phyloP scores from a whole-genome alignment of 2,329 filamentous ascomycete species.

The Colletotrichum lini region DNA sequence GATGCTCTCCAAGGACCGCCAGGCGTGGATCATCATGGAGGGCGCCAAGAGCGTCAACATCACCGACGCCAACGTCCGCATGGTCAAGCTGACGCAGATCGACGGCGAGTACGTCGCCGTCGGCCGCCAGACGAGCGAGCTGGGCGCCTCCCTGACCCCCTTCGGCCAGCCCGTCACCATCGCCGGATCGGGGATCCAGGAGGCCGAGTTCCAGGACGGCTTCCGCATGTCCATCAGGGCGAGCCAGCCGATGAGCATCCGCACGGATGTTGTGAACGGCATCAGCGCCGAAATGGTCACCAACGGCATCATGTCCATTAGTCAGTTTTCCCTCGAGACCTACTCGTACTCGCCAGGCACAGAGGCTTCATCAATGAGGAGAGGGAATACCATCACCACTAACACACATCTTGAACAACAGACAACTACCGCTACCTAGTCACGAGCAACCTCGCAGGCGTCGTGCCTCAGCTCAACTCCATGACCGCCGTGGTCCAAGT shows the following conservation, averaged over 20 bases:
- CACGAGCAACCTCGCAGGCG: constrained; percentile 44
- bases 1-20: constrained; percentile 43
- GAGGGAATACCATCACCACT: background rate
- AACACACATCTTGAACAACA: constrained; percentile 6
- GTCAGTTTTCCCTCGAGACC: constrained; percentile 23
- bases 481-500: constrained; percentile 46
- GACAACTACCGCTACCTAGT: constrained; percentile 46
- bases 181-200: constrained; percentile 44
- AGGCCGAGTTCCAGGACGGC: constrained; percentile 45
- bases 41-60: constrained; percentile 44
- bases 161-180: constrained; percentile 44
- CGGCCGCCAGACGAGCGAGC: constrained; percentile 44
- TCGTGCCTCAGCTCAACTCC: constrained; percentile 42
- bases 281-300: constrained; percentile 45
- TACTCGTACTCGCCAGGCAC: too few relatives aligned
- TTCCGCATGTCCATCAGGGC: constrained; percentile 45
- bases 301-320: constrained; percentile 43
- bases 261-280: constrained; percentile 44
- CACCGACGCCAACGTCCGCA: constrained; percentile 44
- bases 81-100: constrained; percentile 44
- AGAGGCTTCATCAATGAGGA: too few relatives aligned
- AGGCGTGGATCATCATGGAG: constrained; percentile 45
- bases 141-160: constrained; percentile 42
- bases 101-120: constrained; percentile 45
- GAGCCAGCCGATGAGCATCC: constrained; percentile 45